These are phyloP conservation scores for Pachyrhizus erosus DNA, from an alignment of 306 rosid genomes.

Conservation along the genomic window DNA sequence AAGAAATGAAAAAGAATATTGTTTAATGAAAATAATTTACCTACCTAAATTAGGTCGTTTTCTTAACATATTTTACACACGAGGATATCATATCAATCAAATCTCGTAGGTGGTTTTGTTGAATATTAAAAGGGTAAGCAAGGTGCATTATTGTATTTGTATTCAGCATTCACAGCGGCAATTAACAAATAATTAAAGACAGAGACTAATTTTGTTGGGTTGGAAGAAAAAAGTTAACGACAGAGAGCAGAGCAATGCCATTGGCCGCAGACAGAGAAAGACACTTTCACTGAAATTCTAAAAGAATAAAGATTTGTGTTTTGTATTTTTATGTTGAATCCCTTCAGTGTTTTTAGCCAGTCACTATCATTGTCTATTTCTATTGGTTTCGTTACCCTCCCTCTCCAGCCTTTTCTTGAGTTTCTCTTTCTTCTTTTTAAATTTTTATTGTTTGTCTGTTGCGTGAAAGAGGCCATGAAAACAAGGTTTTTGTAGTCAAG, in stretches of 20 bases:
- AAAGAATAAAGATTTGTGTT: constrained; percentile 19
- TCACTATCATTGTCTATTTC: not conserved
- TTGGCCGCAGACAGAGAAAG: not conserved
- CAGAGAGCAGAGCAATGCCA: not conserved
- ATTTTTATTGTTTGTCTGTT: not conserved
- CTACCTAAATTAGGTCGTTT: not conserved
- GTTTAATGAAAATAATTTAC: not conserved
- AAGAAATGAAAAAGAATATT: not conserved
- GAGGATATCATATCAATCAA: not conserved
- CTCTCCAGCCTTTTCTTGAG: not conserved
- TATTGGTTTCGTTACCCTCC: not conserved
- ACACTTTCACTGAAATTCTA: constrained; percentile 2
- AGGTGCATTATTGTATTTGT: not conserved
- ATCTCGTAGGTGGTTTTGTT: not conserved
- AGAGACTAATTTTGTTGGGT: not conserved
- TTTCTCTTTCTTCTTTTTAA: not conserved
- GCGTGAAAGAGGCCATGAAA: not conserved
- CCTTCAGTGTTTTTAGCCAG: not conserved
- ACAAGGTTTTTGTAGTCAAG: not conserved
- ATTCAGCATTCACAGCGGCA: not conserved
- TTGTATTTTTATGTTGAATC: not conserved
- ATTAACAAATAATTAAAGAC: constrained; percentile 6
- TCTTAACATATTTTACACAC: not conserved
- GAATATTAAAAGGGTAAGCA: constrained; percentile 5
- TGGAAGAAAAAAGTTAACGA: constrained; percentile 6